These are phyloP conservation scores for Trametes coccinea DNA, from an alignment of 768 basidiomycete genomes.

Conservation along the genomic window DNA sequence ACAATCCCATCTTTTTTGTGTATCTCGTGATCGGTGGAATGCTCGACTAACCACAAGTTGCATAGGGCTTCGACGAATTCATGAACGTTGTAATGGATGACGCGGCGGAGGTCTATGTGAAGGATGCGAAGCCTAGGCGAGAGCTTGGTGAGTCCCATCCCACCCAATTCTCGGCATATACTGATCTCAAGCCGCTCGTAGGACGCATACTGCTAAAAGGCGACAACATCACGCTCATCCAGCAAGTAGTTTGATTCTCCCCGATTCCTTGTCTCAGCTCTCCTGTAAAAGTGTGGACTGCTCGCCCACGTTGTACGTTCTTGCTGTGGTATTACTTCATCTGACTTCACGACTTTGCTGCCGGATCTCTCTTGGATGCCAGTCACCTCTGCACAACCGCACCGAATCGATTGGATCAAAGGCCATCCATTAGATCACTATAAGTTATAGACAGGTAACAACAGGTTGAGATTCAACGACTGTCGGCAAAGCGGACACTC, in stretches of 20 bases:
- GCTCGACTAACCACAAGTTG: slow-evolving; percentile 28
- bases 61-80: slow-evolving; percentile 98
- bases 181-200: slow-evolving; percentile 33
- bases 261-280: not conserved
- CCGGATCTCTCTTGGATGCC: slow-evolving; percentile 1
- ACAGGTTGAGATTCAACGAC: slow-evolving; percentile 60
- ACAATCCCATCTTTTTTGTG: slow-evolving; percentile 7
- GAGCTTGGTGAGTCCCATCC: slow-evolving; percentile 65
- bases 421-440: slow-evolving; percentile 34
- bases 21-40: not conserved
- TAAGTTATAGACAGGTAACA: slow-evolving; percentile 85
- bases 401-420: not conserved
- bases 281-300: slow-evolving; percentile 25
- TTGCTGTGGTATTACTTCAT: slow-evolving; percentile 25
- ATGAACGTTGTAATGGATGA: slow-evolving; percentile 98
- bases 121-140: slow-evolving; percentile 81
- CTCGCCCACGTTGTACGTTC: slow-evolving; percentile 23
- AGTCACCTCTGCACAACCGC: not conserved
- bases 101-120: slow-evolving; percentile 87
- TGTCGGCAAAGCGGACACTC: slow-evolving; percentile 90
- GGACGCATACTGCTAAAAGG: slow-evolving; percentile 96
- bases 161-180: slow-evolving; percentile 6
- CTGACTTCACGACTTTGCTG: slow-evolving; percentile 21
- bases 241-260: slow-evolving; percentile 51
- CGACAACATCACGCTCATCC: slow-evolving; percentile 98